Base-by-base conservation (phyloP, 2,329 filamentous ascomycete genomes). In the Podosphaera leucotricha region DNA sequence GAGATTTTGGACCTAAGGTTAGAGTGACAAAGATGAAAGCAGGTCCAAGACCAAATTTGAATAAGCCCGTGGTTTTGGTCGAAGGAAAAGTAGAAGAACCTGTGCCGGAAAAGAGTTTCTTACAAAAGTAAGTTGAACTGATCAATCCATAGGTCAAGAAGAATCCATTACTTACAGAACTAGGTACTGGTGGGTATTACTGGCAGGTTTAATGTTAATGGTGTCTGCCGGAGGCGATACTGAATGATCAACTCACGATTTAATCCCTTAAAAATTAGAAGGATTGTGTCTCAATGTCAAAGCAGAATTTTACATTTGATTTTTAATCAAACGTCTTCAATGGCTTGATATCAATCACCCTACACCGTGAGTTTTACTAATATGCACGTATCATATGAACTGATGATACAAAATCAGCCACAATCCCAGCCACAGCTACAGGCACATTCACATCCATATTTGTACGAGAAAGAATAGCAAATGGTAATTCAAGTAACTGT, bases 1-100 rank as follows among this genome's bases (percentile, higher is more conserved):
- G 74, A 49, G 72, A 77, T 55, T 77, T 77, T 60, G 72, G 72
- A 0, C 72, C 75, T 38, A 65, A 72, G 61, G 71, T 68, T 6
- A 57, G 66, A 43, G 60, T 79, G 41, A 54, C 68, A 38, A 59
- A 63, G 20, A 62, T 66, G 37, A 58, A 54, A 39, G 60, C 57
- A 45, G 75, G 72, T 1, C 66, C 65, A 56, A 64, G 68, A 55
- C 72, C 73, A 2, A 66, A 66, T 50, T 60, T 80, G 53, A 78
- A 77, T 53, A 71, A 70, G 60, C 75, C 75, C 2, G 65, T 80
- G 33, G 68, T 77, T 41, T 59, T 80, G 49, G 68, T 62, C 39
- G 70, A 76, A 50, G 75, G 75, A 15, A 72, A 66, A 61, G 65
- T 71, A 57, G 66, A 67, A 37, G 67, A 61, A 45, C 63, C 64